Base-by-base conservation (phyloP, 225 moss, liverwort and hornwort genomes). In the Asterella californica region DNA sequence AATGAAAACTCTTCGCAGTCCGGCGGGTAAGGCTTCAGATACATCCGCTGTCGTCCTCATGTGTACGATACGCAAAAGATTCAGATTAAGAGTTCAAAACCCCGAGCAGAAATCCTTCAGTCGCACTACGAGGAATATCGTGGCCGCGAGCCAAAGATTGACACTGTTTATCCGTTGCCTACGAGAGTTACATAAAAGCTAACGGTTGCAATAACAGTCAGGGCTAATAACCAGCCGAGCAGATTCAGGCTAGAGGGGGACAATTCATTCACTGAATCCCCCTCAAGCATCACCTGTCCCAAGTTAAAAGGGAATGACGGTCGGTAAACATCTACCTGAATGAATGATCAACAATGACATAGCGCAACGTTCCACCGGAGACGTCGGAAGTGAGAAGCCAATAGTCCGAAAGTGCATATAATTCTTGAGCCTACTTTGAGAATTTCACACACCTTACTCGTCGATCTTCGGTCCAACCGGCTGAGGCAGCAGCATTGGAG, bases 371-470 rank as follows among this genome's bases (percentile, higher is more conserved):
- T 52, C 12, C 14, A 52, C 52, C 10, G n/a, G 52, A 52, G 12
- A 17, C 12, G 52, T 52, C 52, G 14, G 17, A 1, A 52, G 36
- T 9, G 10, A 27, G 67, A 67, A 36, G n/a, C 29, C 33, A 10
- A 61, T 4, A 67, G 29, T 36, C 34, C 15, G 34, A 64, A 11
- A 32, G n/a, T 2, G 64, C 64, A n/a, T 42, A 7, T 42, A 42
- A 2, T 42, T 42, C 42, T 42, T 42, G 42, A 62, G 27, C 8
- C n/a, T n/a, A 18, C 2, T 29, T 10, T 18, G 9, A 6, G 61
- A 61, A 27, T 25, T 61, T 61, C 69, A 70, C 69, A n/a, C n/a
- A 70, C 69, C 69, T 70, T 42, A 25, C 9, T 70, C 42, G 69
- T 1, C 69, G 38, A 70, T 45, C 33, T 15, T 42, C 33, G 69